phyloP scores from a whole-genome alignment of 2,329 filamentous ascomycete species.

The Geoglossum cookeanum region DNA sequence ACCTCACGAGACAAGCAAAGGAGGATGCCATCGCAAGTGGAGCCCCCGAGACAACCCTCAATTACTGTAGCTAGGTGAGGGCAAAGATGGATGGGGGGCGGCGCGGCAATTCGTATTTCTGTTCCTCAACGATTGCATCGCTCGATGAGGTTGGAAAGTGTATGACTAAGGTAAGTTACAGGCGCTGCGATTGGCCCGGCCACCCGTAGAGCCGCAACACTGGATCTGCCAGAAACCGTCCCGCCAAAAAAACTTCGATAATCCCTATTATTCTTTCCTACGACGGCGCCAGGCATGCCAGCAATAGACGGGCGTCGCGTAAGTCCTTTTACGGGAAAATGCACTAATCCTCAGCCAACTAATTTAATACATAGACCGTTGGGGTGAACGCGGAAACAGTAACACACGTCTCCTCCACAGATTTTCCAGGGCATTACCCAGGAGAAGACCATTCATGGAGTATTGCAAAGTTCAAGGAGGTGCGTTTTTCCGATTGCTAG shows the following conservation, averaged over 20 bases:
- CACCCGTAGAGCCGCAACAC: not conserved
- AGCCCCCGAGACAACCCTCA: not conserved
- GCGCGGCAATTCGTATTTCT: too few relatives aligned
- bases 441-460: slow-evolving; percentile 75
- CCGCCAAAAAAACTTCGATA: slow-evolving; percentile 17
- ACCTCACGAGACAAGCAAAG: slow-evolving; percentile 53
- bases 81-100: not conserved
- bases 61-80: not conserved
- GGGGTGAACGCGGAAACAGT: slow-evolving; percentile 81
- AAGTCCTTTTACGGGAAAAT: not conserved
- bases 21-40: slow-evolving; percentile 40
- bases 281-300: slow-evolving; percentile 25
- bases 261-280: not conserved
- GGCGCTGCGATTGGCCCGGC: not conserved
- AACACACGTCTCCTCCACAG: slow-evolving; percentile 69
- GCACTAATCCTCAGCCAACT: slow-evolving; percentile 6
- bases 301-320: slow-evolving; percentile 21
- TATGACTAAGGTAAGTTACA: not conserved
- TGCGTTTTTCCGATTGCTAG: slow-evolving; percentile 13
- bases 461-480: slow-evolving; percentile 47
- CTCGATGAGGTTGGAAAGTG: not conserved
- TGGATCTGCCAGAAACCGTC: slow-evolving; percentile 12
- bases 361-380: slow-evolving; percentile 41
- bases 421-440: slow-evolving; percentile 80
- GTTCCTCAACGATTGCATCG: not conserved